These are phyloP conservation scores for Vishniacozyma victoriae DNA, from an alignment of 768 basidiomycete species.

Conservation along the genomic window DNA sequence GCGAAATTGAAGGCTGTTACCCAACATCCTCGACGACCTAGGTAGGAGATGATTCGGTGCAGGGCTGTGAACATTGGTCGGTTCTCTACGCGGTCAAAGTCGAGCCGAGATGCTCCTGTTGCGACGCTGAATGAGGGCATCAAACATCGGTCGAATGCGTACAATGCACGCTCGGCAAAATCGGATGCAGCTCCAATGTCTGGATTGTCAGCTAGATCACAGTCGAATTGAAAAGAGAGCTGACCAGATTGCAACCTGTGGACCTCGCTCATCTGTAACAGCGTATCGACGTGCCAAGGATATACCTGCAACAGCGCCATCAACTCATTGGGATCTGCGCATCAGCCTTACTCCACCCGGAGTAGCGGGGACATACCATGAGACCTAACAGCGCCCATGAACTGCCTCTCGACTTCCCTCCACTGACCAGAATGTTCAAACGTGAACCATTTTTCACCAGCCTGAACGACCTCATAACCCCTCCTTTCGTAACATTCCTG, in stretches of 20 bases:
- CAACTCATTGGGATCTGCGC: slow-evolving; percentile 51
- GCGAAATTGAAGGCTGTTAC: slow-evolving; percentile 89
- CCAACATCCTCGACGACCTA: slow-evolving; percentile 81
- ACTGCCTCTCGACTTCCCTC: slow-evolving; percentile 70
- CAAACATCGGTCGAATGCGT: slow-evolving; percentile 86
- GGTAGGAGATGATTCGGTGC: slow-evolving; percentile 72
- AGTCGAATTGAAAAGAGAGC: slow-evolving; percentile 6
- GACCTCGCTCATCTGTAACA: slow-evolving; percentile 78
- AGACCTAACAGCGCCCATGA: slow-evolving; percentile 71
- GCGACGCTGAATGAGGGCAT: slow-evolving; percentile 81
- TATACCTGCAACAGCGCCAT: slow-evolving; percentile 67
- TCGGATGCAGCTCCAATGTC: slow-evolving; percentile 80
- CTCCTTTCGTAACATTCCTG: slow-evolving; percentile 50
- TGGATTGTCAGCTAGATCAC: slow-evolving; percentile 34
- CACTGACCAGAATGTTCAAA: slow-evolving; percentile 81
- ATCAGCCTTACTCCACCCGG: neutral
- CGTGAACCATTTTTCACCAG: slow-evolving; percentile 78
- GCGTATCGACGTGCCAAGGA: slow-evolving; percentile 89
- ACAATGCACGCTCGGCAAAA: slow-evolving; percentile 84
- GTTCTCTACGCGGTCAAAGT: slow-evolving; percentile 84
- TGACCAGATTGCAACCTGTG: slow-evolving; percentile 80
- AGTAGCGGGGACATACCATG: slow-evolving; percentile 58
- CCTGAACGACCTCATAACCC: slow-evolving; percentile 25
- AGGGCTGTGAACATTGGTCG: slow-evolving; percentile 85
- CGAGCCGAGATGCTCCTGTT: slow-evolving; percentile 70